Base-by-base conservation (phyloP, 805 yeast species). In the Candida succiphila region DNA sequence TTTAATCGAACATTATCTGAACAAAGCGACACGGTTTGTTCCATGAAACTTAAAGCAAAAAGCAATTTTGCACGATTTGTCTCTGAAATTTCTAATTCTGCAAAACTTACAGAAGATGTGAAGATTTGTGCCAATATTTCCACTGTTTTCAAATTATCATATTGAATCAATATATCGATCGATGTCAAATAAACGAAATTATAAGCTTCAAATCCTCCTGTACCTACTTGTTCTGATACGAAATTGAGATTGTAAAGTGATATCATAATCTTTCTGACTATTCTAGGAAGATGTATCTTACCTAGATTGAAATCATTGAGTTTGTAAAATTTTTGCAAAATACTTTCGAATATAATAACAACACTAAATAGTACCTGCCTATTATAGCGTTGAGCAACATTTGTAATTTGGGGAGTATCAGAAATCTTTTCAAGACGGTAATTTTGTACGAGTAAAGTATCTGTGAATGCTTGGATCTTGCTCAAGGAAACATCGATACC, bases 191-290 rank as follows among this genome's bases (percentile, higher is more conserved):
- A 72, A 13, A 75, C 72, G 49, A 74, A 78, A 43, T 75, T 75
- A 50, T 74, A 79, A 10, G 72, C 63, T 36, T 73, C 75, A 46
- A 76, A 76, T 3, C 82, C 82, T 4, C 81, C 82, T 17, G 70
- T 67, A 0, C 84, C 84, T 7, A 76, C 65, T 17, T 68, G 56
- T 20, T 68, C 63, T 18, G 75, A 45, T 7, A 76, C 56, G 39
- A 67, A 73, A 40, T 70, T 63, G 32, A 65, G 30, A 38, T 66
- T 51, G 45, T 60, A 72, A 10, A 75, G 51, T 6, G 57, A 47
- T 29, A 60, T 60, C 23, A 72, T 45, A 1, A 69, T 50, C 27
- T 56, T 45, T 18, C 54, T 41, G 25, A 59, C 39, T 9, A 51
- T 41, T 2, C 34, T 37, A 4, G 45, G 40, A n/a, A 42, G 40